Evolutionary conservation across 202 grass and related monocot species (phyloP).

Genomic region (Elaeis oleifera): DNA sequence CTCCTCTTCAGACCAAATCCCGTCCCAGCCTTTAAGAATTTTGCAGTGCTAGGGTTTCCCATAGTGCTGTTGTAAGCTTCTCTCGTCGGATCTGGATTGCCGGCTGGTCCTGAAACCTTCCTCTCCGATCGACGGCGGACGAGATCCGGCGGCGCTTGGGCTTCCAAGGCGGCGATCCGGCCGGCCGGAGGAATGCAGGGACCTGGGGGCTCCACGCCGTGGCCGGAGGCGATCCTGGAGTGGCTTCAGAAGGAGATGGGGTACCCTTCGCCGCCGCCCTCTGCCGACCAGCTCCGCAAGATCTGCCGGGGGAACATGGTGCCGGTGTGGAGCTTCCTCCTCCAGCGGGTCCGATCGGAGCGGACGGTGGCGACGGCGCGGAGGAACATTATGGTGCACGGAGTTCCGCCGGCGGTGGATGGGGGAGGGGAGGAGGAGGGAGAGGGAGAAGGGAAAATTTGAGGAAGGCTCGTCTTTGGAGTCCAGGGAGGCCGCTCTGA

Average conservation of each 20-base stretch:
- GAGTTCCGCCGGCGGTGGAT: conserved; percentile 43
- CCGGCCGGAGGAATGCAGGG: conserved; percentile 32
- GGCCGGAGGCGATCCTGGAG: conserved; percentile 83
- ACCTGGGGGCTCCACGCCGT: conserved; percentile 36
- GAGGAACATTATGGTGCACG: conserved; percentile 84
- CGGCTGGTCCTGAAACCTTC: no score
- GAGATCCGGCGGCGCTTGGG: neutral
- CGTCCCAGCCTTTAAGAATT: no score
- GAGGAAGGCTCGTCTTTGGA: conserved; percentile 32
- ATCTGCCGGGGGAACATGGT: conserved; percentile 99
- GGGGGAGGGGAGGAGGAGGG: conserved; percentile 40
- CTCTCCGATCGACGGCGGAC: neutral
- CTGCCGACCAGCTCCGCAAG: conserved; percentile 88
- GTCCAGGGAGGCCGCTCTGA: conserved; percentile 59
- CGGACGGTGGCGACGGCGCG: conserved; percentile 72
- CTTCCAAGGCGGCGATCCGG: conserved; percentile 11
- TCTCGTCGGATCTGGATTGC: no score
- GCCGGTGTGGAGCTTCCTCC: conserved; percentile 86
- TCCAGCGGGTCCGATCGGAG: conserved; percentile 86
- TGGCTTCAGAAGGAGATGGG: conserved; percentile 99
- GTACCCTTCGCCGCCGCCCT: conserved; percentile 61
- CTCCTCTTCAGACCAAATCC: no score
- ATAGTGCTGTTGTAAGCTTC: no score
- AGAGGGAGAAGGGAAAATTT: conserved; percentile 21
- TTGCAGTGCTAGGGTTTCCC: no score